These are phyloP conservation scores for Phytophthora podocarpi DNA, from an alignment of 352 stramenopile species.

Conservation along the genomic window DNA sequence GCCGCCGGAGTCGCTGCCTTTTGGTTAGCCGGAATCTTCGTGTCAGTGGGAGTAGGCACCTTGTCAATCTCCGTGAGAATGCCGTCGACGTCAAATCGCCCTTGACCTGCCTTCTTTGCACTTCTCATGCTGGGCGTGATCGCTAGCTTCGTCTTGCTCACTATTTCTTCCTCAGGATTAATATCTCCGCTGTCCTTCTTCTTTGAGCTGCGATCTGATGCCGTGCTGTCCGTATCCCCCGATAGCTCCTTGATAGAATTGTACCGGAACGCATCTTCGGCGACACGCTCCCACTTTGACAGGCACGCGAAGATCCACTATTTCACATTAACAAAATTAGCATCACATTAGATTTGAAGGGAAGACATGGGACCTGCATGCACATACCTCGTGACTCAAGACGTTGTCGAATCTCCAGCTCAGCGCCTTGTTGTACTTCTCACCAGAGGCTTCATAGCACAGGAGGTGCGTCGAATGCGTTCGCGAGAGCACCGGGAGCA, in stretches of 20 bases:
- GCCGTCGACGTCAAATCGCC: conserved; percentile 59
- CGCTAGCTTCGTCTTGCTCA: conserved; percentile 29
- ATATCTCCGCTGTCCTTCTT: conserved; percentile 30
- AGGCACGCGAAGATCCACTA: conserved; percentile 85
- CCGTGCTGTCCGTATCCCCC: conserved; percentile 30
- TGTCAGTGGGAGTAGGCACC: conserved; percentile 47
- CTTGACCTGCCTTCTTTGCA: conserved; percentile 31
- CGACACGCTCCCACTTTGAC: conserved; percentile 63
- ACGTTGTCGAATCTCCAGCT: conserved; percentile 86
- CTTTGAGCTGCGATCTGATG: conserved; percentile 24
- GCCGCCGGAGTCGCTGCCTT: conserved; percentile 9
- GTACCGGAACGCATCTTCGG: conserved; percentile 59
- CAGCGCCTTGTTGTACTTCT: conserved; percentile 88
- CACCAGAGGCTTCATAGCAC: conserved; percentile 74
- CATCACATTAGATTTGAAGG: neutral
- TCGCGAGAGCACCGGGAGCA: conserved; percentile 80
- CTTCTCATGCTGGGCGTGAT: conserved; percentile 31
- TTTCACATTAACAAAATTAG: conserved; percentile 5
- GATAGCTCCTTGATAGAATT: conserved; percentile 28
- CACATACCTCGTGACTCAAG: conserved; percentile 74
- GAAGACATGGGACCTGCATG: neutral
- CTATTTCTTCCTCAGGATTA: conserved; percentile 23
- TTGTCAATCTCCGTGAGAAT: conserved; percentile 67
- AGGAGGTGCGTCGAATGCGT: conserved; percentile 86
- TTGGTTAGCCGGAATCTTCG: conserved; percentile 18